phyloP scores from a whole-genome alignment of 352 stramenopile genomes.

The Salisapilia sapeloensis region DNA sequence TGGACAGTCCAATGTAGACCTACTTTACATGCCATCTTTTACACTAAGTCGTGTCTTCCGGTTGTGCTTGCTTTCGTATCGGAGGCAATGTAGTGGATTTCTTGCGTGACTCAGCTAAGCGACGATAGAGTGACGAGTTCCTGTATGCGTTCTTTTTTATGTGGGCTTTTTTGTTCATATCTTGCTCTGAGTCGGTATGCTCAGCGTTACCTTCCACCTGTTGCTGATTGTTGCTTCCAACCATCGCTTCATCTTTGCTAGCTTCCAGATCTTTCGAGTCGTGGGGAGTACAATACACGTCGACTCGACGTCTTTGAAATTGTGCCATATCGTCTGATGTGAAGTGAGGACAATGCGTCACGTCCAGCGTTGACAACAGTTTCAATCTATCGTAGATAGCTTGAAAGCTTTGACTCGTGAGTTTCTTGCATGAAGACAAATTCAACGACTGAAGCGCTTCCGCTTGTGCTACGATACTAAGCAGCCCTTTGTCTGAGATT shows the following conservation, averaged over 20 bases:
- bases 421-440: slow-evolving; percentile 60
- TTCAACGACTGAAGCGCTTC: slow-evolving; percentile 47
- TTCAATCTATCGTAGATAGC: slow-evolving; percentile 31
- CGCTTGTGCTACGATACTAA: slow-evolving; percentile 58
- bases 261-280: slow-evolving; percentile 20
- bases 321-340: slow-evolving; percentile 22
- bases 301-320: slow-evolving; percentile 41
- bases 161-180: neutral
- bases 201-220: neutral
- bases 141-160: neutral
- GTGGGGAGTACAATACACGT: too few relatives aligned
- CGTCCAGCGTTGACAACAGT: slow-evolving; percentile 53
- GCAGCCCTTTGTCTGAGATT: slow-evolving; percentile 74
- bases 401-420: slow-evolving; percentile 42
- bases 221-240: slow-evolving; percentile 1
- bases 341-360: slow-evolving; percentile 64
- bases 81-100: slow-evolving; percentile 6
- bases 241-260: slow-evolving; percentile 5
- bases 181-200: slow-evolving; percentile 1
- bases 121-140: neutral
- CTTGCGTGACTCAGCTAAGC: neutral
- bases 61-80: too few relatives aligned
- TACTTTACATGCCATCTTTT: too few relatives aligned
- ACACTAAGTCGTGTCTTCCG: too few relatives aligned
- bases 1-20: too few relatives aligned